These are phyloP conservation scores for Cladosporium velox DNA, from an alignment of 2,329 filamentous ascomycete genomes.

Conservation along the genomic window DNA sequence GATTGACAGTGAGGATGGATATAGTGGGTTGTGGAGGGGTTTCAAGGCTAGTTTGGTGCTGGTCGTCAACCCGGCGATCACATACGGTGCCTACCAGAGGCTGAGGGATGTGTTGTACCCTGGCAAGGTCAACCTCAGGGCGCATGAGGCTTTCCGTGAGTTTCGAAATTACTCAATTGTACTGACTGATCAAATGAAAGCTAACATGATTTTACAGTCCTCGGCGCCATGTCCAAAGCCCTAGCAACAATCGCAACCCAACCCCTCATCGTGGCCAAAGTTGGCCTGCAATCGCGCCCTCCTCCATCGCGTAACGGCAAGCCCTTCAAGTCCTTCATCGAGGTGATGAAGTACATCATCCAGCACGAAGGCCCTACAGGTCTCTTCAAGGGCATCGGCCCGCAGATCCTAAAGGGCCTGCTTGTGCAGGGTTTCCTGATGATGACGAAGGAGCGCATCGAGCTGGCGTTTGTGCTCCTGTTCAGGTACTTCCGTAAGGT, in stretches of 20 bases:
- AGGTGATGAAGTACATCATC: constrained; percentile 94
- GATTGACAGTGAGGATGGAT: constrained; percentile 84
- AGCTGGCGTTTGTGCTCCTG: constrained; percentile 82
- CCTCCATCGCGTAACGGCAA: constrained; percentile 81
- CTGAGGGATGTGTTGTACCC: constrained; percentile 77
- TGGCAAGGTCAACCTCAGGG: constrained; percentile 71
- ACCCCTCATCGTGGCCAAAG: constrained; percentile 95
- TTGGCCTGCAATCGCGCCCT: constrained; percentile 90
- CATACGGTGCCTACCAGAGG: constrained; percentile 94
- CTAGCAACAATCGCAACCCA: constrained; percentile 90
- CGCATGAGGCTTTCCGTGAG: constrained; percentile 90
- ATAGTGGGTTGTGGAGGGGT: constrained; percentile 87
- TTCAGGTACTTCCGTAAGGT: constrained; percentile 77
- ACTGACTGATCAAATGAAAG: neutral
- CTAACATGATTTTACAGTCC: constrained; percentile 56
- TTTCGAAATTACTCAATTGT: constrained; percentile 30
- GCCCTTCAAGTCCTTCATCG: constrained; percentile 88
- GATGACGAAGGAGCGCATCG: constrained; percentile 98
- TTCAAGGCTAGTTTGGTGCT: constrained; percentile 94
- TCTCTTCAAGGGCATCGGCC: constrained; percentile 96
- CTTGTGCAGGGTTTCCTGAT: constrained; percentile 94
- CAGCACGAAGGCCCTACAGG: constrained; percentile 79
- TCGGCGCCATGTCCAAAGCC: constrained; percentile 90
- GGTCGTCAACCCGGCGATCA: constrained; percentile 95
- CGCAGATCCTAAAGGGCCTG: constrained; percentile 89